Evolutionary conservation across 2,329 filamentous ascomycete genomes (phyloP), one percentile per base, ranked within the genome.

Genomic region (Aquanectria penicillioides): DNA sequence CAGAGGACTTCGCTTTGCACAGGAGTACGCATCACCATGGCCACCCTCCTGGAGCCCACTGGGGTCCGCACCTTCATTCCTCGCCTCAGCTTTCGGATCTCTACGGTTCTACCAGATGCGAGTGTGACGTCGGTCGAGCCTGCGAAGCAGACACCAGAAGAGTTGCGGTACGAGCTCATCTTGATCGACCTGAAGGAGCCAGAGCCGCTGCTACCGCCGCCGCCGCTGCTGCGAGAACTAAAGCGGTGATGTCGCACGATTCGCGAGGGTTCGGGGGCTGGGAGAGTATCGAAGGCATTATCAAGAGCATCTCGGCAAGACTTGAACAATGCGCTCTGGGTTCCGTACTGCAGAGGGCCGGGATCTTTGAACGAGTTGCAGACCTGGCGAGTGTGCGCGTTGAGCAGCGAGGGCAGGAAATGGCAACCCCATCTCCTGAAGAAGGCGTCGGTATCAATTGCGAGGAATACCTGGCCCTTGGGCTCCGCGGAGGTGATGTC

Each of bases 311-410:
- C 76, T 8, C 84, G 75, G 65, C 82, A 87, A 6, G 70, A 62
- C 12, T 72, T 69, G 67, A 89, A 89, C 3, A 88, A 74, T 0
- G 80, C 77, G 48, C 82, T 86, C 1, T 78, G 69, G 0, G 65
- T 65, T 13, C 84, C 80, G 64, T 88, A 89, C 61, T 79, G 76
- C 6, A 84, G 77, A 4, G 86, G 83, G 0, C 86, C 86, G 0
- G 81, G 75, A 58, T 89, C 86, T 66, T 87, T 87, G 79, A 88
- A 88, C 0, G 82, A 83, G 68, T 86, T 87, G 75, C 86, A 87
- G 9, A 83, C 73, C 70, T 89, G 86, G 20, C 80, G 77, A 1
- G 77, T 75, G 63, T 89, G 84, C 0, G 86, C 85, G 59, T 82
- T 79, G 22, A 83, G 80, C 2, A 88, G 75, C 6, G 83, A 84